A percentile compares a stretch with the other conserved stretches of the same genome.
Conservation (phyloP, 2,329 filamentous ascomycete species). For the Botrytis cinerea region DNA sequence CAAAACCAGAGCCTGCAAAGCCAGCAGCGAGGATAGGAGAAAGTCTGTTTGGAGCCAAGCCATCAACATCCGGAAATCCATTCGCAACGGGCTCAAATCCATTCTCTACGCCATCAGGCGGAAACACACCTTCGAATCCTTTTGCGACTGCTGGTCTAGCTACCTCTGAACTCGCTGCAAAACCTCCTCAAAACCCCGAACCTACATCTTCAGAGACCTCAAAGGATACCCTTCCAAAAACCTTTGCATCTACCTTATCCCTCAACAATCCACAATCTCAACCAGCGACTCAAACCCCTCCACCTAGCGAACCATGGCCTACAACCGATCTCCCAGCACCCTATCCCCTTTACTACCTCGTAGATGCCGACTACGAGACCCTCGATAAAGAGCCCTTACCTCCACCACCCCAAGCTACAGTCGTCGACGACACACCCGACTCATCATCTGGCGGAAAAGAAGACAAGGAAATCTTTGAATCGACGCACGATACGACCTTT, state of each 20-base stretch:
- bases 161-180: conserved; percentile 43
- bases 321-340: conserved; percentile 63
- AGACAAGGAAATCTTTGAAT: conserved; percentile 73
- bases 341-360: conserved; percentile 76
- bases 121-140: conserved; percentile 47
- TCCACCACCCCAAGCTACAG: conserved; percentile 51
- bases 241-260: conserved; percentile 75
- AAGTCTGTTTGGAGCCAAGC: conserved; percentile 68
- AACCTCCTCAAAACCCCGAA: conserved; percentile 45
- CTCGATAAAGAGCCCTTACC: conserved; percentile 61
- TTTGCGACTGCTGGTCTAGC: conserved; percentile 44
- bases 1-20: conserved; percentile 35
- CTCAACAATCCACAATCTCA: conserved; percentile 57
- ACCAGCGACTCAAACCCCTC: conserved; percentile 35
- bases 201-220: conserved; percentile 13
- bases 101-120: conserved; percentile 62
- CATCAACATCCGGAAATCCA: conserved; percentile 49
- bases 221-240: conserved; percentile 52
- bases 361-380: conserved; percentile 90
- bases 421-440: conserved; percentile 50
- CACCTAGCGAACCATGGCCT: conserved; percentile 74
- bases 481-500: conserved; percentile 72
- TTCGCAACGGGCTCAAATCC: conserved; percentile 61
- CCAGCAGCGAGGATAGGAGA: conserved; percentile 56
- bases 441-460: conserved; percentile 51